Conservation (phyloP, 2,329 filamentous ascomycete species). For the Tolypocladium cylindrosporum region DNA sequence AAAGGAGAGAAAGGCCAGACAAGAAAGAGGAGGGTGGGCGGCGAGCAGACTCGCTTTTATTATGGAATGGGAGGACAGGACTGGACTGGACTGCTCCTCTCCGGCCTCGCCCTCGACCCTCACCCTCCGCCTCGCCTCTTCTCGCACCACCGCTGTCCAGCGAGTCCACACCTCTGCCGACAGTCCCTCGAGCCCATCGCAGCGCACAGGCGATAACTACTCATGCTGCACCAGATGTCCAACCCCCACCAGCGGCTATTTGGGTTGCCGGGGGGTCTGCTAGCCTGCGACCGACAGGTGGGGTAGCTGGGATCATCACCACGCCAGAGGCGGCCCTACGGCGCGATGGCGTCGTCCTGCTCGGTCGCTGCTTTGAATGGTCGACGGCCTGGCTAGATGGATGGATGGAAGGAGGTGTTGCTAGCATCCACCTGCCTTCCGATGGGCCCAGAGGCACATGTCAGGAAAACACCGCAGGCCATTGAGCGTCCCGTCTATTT, state of each 20-base stretch:
- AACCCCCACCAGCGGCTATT: constrained; percentile 5
- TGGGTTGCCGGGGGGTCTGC: constrained; percentile 3
- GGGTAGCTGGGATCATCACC: constrained; percentile 5
- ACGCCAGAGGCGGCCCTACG: constrained; percentile 1
- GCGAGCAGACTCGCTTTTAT: constrained; percentile 9
- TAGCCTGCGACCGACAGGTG: constrained; percentile 9
- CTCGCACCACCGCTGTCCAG: neutral
- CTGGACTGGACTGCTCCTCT: constrained; percentile 1
- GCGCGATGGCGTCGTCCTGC: neutral
- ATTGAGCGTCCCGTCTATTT: neutral
- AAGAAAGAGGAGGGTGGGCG: constrained; percentile 8
- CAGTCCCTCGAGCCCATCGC: neutral
- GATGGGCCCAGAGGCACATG: constrained; percentile 9
- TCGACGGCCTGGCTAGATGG: neutral
- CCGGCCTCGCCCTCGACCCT: neutral
- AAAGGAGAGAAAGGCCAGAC: constrained; percentile 12
- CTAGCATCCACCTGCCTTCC: neutral
- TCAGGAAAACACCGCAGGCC: constrained; percentile 11
- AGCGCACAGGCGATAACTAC: neutral
- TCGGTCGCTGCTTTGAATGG: neutral
- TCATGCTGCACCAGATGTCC: neutral
- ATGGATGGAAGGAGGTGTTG: neutral
- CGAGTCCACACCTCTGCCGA: neutral
- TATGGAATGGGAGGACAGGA: constrained; percentile 2
- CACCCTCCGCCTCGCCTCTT: neutral